Evolutionary conservation across 371 early-diverging fungal genomes (phyloP).

Genomic region (Mucor mucedo): DNA sequence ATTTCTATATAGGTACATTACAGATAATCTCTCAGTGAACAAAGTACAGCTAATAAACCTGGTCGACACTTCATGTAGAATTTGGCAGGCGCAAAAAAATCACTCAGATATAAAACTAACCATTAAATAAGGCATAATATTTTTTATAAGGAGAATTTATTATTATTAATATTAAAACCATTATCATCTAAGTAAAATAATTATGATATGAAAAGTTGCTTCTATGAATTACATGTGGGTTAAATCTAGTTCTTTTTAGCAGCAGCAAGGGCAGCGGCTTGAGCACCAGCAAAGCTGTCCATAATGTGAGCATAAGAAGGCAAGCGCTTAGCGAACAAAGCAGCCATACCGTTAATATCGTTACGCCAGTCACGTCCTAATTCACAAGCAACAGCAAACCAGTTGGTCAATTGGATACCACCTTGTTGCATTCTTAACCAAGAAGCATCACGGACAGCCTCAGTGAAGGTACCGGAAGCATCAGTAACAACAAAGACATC

Average conservation of each 20-base stretch:
- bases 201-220: too few relatives aligned
- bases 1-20: too few relatives aligned
- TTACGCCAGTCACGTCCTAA: constrained; percentile 37
- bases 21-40: too few relatives aligned
- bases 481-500: constrained; percentile 39
- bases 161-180: too few relatives aligned
- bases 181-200: too few relatives aligned
- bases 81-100: too few relatives aligned
- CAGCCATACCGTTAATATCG: constrained; percentile 29
- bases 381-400: constrained; percentile 35
- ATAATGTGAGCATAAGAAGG: constrained; percentile 34
- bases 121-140: too few relatives aligned
- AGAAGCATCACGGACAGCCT: constrained; percentile 30
- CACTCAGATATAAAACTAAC: too few relatives aligned
- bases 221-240: too few relatives aligned
- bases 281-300: constrained; percentile 32
- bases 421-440: constrained; percentile 38
- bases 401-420: constrained; percentile 33
- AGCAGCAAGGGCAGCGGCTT: constrained; percentile 5
- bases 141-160: too few relatives aligned
- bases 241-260: not conserved
- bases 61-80: too few relatives aligned
- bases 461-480: constrained; percentile 34
- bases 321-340: constrained; percentile 34
- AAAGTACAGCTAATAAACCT: too few relatives aligned